A percentile compares a stretch with the other conserved stretches of the same genome.
Conservation (phyloP, 2,329 filamentous ascomycete genomes). For the Fusarium nodosum region DNA sequence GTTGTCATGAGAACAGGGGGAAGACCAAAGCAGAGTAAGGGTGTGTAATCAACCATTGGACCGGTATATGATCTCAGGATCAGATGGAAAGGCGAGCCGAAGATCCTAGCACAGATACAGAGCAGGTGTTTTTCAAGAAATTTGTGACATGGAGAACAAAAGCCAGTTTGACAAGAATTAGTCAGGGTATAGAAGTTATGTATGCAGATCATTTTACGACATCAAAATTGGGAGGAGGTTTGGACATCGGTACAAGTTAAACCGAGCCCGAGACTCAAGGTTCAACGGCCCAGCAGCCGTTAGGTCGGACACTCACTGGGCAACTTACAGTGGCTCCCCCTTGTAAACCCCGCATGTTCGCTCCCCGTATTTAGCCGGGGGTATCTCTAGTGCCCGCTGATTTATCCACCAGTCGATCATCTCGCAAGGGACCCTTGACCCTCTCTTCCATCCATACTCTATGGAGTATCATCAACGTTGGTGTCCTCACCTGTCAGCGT, state of each 20-base stretch:
- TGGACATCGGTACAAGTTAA: slow-evolving; percentile 18
- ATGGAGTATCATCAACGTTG: slow-evolving; percentile 7
- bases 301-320: not conserved
- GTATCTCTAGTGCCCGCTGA: slow-evolving; percentile 19
- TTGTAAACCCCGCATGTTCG: slow-evolving; percentile 29
- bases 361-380: slow-evolving; percentile 43
- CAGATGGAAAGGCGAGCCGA: slow-evolving; percentile 45
- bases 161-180: not conserved
- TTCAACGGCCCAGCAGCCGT: slow-evolving; percentile 10
- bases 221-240: not conserved
- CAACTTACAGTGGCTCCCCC: slow-evolving; percentile 6
- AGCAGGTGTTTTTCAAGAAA: not conserved
- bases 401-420: slow-evolving; percentile 38
- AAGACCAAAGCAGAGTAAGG: not conserved
- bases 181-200: not conserved
- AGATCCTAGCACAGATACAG: slow-evolving; percentile 41
- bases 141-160: not conserved
- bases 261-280: not conserved
- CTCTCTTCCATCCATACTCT: not conserved
- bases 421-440: slow-evolving; percentile 19
- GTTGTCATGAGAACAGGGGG: slow-evolving; percentile 20
- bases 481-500: slow-evolving; percentile 15
- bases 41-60: slow-evolving; percentile 12
- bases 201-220: not conserved
- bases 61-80: slow-evolving; percentile 4